Base-by-base conservation (phyloP, 2,329 filamentous ascomycete genomes). In the Calonectria crousiana region DNA sequence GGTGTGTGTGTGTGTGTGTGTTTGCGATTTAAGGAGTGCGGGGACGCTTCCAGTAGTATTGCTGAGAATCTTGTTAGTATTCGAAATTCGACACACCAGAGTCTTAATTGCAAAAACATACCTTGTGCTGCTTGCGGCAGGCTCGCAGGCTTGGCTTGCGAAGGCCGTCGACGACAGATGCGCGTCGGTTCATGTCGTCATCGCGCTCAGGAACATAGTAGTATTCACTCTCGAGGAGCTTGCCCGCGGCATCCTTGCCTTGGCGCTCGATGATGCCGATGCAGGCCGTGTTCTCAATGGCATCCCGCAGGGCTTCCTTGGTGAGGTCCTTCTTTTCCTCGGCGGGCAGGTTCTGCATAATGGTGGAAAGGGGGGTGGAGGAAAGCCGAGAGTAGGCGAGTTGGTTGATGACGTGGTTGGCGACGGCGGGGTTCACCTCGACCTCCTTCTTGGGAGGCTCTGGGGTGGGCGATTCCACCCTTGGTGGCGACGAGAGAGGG, bases 71-170 rank as follows among this genome's bases (percentile, higher is more conserved):
- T 23, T 73, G 79, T 82, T 75, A 80, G 66, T 74, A 70, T 38
- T 49, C 60, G 16, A n/a, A 18, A 26, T 16, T 18, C 32, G 47
- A 13, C 23, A n/a, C n/a, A n/a, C 0, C 69, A 26, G 49, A 34
- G 32, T 53, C 0, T 4, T 28, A 8, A 14, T 66, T 23, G 30
- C n/a, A 69, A 49, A 49, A 75, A 84, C 88, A 82, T 90, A 98
- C 96, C 95, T 98, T 98, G 86, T 99, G 97, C 83, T 97, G 95
- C 87, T 98, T 98, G 81, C 97, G 91, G 82, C 97, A 98, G 82
- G 93, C 93, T 78, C 97, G 90, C 81, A 99, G 87, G 80, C 95
- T 97, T 53, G 96, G 96, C 86, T 98, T 98, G 71, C 95, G 91
- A 83, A 98, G 88, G 68, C 95, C 95, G 78, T 96, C 93, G 1